Conservation (phyloP, 257 asterid genomes). For the Echites panduratus region DNA sequence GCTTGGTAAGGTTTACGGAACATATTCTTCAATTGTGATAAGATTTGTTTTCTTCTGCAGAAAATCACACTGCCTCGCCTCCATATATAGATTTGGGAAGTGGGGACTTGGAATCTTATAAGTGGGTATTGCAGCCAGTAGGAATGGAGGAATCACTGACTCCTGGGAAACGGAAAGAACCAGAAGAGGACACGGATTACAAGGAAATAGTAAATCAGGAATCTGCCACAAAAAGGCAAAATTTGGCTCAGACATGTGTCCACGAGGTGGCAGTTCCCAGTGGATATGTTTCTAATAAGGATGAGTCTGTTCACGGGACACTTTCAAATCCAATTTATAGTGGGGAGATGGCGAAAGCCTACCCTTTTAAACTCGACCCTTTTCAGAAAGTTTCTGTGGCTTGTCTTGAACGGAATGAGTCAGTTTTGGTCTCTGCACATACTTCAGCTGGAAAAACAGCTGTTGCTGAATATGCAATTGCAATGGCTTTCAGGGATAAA, state of each 20-base stretch:
- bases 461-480: conserved; percentile 95
- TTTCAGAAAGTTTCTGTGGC: conserved; percentile 87
- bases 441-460: conserved; percentile 99
- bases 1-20: background rate
- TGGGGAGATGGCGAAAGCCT: conserved; percentile 71
- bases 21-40: background rate
- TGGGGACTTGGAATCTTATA: background rate
- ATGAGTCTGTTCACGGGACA: conserved; percentile 67
- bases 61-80: background rate
- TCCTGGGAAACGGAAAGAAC: conserved; percentile 54
- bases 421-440: conserved; percentile 89
- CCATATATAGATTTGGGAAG: background rate
- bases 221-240: conserved; percentile 46
- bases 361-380: conserved; percentile 77
- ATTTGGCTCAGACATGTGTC: conserved; percentile 59
- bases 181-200: conserved; percentile 34
- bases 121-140: background rate
- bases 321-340: conserved; percentile 63
- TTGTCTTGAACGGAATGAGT: conserved; percentile 86
- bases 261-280: conserved; percentile 95
- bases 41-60: conserved; percentile 1
- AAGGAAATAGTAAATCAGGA: conserved; percentile 32
- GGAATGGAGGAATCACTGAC: conserved; percentile 42
- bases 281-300: conserved; percentile 45
- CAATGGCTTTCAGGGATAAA: conserved; percentile 86